Conservation (phyloP, 768 basidiomycete genomes). For the Mycena alexandri region DNA sequence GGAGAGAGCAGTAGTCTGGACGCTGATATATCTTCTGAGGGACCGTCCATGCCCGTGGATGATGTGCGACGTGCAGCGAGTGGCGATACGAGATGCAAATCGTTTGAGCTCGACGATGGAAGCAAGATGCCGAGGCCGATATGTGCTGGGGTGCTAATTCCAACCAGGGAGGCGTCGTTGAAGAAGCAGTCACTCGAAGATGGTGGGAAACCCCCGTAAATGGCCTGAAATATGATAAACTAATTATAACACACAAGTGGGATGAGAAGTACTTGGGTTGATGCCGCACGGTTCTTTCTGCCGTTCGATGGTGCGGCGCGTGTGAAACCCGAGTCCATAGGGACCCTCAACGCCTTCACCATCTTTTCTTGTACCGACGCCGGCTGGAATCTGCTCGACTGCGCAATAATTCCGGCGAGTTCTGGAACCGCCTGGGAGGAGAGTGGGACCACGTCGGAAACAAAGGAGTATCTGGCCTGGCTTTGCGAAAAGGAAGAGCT, state of each 20-base stretch:
- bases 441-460: neutral
- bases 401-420: slow-evolving; percentile 13
- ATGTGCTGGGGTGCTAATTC: slow-evolving; percentile 9
- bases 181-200: slow-evolving; percentile 26
- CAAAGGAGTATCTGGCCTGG: slow-evolving; percentile 18
- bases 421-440: slow-evolving; percentile 8
- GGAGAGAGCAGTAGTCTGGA: neutral
- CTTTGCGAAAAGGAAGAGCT: neutral
- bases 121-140: slow-evolving; percentile 12
- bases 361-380: slow-evolving; percentile 24
- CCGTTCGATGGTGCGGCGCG: slow-evolving; percentile 1
- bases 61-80: slow-evolving; percentile 1
- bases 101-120: slow-evolving; percentile 4
- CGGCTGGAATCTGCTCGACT: slow-evolving; percentile 22
- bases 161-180: neutral
- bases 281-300: slow-evolving; percentile 7
- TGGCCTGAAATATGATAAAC: neutral
- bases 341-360: slow-evolving; percentile 17
- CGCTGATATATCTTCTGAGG: neutral
- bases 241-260: neutral
- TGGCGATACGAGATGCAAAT: neutral
- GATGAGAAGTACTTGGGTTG: slow-evolving; percentile 9
- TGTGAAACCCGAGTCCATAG: slow-evolving; percentile 25
- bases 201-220: slow-evolving; percentile 23
- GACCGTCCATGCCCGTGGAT: neutral